Base-by-base conservation (phyloP, 768 basidiomycete species). In the Cubamyces sp. region DNA sequence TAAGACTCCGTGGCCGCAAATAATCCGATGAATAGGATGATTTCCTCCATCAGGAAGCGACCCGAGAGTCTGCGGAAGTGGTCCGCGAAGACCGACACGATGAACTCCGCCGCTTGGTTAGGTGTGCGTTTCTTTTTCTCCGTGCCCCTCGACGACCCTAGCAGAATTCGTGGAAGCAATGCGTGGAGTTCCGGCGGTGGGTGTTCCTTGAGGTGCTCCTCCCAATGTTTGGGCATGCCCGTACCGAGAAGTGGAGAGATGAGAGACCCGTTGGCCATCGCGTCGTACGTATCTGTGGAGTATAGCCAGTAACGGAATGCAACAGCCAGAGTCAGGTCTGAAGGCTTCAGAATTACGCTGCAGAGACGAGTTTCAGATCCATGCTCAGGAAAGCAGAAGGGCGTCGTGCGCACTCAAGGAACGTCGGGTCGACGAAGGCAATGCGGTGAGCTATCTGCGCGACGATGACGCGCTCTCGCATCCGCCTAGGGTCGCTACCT, bases 91-190 rank as follows among this genome's bases (percentile, higher is more conserved):
- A 54, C 37, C 12, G 53, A 40, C 6, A 61, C 46, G 40, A 62
- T 47, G 40, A 49, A 26, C 3, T 62, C 55, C 2, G 61, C 61
- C 6, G 34, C 18, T 30, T 62, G 56, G 18, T 30, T 49, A 12
- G 61, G 54, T 3, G 55, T 52, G 3, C 56, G 54, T 25, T 62
- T 62, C 55, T 62, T 57, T 45, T 50, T 57, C 18, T 46, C 42
- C 5, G 55, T 45, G 9, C 55, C 55, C 1, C 49, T 39, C 3
- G 42, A 45, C 16, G 61, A 55, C 21, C 61, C 61, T 1, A 57
- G 45, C 7, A 57, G 43, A 21, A 62, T 57, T 3, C 56, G 54
- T 7, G 55, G 42, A 18, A 62, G 41, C 1, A 62, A 51, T 0
- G 25, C 49, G 8, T 34, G 42, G 6, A 46, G 11, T 1, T 49